Conservation (phyloP, 495 filamentous ascomycete genomes). For the Saxispiralis lemnorum region DNA sequence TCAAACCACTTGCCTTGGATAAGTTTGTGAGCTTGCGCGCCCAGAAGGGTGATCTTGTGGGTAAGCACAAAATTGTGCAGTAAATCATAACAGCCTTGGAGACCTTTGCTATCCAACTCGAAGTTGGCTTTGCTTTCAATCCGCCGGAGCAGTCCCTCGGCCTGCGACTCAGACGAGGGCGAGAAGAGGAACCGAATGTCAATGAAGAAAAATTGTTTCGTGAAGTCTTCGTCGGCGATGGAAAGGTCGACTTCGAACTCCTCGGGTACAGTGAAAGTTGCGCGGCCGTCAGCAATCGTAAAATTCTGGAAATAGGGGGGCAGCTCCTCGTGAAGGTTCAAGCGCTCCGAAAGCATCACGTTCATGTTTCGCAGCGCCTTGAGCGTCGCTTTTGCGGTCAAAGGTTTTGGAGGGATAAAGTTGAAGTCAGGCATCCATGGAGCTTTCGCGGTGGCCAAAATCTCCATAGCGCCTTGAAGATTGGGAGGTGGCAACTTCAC, state of each 20-base stretch:
- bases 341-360: slow-evolving; percentile 57
- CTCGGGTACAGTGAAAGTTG: slow-evolving; percentile 61
- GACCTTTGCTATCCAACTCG: slow-evolving; percentile 42
- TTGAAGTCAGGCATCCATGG: slow-evolving; percentile 61
- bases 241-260: slow-evolving; percentile 91
- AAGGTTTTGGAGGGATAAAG: slow-evolving; percentile 57
- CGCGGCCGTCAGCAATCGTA: slow-evolving; percentile 57
- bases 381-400: slow-evolving; percentile 47
- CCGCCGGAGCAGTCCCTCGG: slow-evolving; percentile 36
- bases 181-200: slow-evolving; percentile 73
- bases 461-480: slow-evolving; percentile 69
- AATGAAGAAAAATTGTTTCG: slow-evolving; percentile 77
- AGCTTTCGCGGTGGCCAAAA: slow-evolving; percentile 58
- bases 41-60: slow-evolving; percentile 65
- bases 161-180: slow-evolving; percentile 44
- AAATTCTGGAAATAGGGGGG: slow-evolving; percentile 57
- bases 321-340: slow-evolving; percentile 59
- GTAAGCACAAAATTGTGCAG: slow-evolving; percentile 74
- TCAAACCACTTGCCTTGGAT: slow-evolving; percentile 53
- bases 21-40: slow-evolving; percentile 56
- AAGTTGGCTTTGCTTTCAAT: slow-evolving; percentile 57
- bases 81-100: slow-evolving; percentile 63
- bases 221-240: slow-evolving; percentile 61
- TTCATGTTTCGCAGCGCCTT: slow-evolving; percentile 63
- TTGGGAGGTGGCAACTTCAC: slow-evolving; percentile 71